Evolutionary conservation across 495 filamentous ascomycete species (phyloP).

Genomic region (Aspergillus olivimuriae): DNA sequence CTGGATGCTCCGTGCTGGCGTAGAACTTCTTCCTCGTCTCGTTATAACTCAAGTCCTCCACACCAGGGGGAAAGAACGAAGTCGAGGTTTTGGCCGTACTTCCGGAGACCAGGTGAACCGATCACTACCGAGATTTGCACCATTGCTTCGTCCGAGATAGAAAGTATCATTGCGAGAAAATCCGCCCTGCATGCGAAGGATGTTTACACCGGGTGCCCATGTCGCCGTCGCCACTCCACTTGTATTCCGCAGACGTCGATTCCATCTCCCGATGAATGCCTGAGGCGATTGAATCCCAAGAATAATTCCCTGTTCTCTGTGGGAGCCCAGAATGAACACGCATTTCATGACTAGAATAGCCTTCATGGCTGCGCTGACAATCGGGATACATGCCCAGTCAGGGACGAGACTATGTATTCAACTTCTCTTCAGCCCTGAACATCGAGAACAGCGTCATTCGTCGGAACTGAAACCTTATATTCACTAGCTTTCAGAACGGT

Average conservation of each 20-base stretch:
- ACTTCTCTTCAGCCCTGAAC: constrained; percentile 19
- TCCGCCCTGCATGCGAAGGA: constrained; percentile 17
- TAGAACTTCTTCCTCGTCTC: constrained; percentile 17
- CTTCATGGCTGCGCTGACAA: neutral
- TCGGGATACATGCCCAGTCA: constrained; percentile 4
- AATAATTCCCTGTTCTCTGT: too few relatives aligned
- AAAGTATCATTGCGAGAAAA: constrained; percentile 14
- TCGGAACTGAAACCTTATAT: constrained; percentile 38
- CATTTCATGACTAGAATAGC: too few relatives aligned
- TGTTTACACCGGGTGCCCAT: constrained; percentile 16
- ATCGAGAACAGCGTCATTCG: constrained; percentile 42
- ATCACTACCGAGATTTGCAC: constrained; percentile 13
- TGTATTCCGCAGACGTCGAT: constrained; percentile 9
- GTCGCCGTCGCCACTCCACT: constrained; percentile 14
- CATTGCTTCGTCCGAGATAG: constrained; percentile 18
- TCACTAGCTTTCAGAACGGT: constrained; percentile 28
- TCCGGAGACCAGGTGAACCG: constrained; percentile 16
- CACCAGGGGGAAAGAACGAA: constrained; percentile 17
- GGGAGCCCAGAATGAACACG: too few relatives aligned
- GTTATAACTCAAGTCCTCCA: constrained; percentile 20
- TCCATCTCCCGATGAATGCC: too few relatives aligned
- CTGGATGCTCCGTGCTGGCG: constrained; percentile 19
- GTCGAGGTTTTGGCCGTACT: neutral
- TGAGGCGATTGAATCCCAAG: too few relatives aligned
- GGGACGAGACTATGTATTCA: constrained; percentile 15